Conservation (phyloP, 176 grass and related monocot genomes). For the Eleusine coracana region DNA sequence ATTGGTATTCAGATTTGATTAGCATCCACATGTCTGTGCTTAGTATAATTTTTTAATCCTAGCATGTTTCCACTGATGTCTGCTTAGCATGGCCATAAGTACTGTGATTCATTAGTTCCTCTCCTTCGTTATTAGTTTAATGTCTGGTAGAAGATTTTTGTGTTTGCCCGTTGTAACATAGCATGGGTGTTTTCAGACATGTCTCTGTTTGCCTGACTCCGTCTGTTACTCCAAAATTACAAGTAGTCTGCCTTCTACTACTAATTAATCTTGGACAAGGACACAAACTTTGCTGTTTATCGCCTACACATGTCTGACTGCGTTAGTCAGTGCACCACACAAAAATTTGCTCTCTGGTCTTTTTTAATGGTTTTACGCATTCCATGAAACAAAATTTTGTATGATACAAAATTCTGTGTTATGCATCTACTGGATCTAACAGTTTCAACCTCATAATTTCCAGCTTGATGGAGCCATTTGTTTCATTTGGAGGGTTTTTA, state of each 20-base stretch:
- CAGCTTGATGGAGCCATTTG: constrained; percentile 63
- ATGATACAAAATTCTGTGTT: no score
- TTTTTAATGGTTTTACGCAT: no score
- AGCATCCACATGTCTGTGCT: neutral
- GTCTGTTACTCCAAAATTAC: neutral
- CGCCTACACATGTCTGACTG: no score
- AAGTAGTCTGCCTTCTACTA: neutral
- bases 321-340: no score
- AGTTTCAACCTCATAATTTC: constrained; percentile 34
- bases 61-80: constrained; percentile 14
- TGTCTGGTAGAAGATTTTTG: neutral
- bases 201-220: neutral
- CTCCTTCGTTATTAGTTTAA: constrained; percentile 17
- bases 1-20: no score
- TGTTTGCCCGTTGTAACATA: constrained; percentile 1
- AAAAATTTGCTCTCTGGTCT: no score
- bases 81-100: neutral
- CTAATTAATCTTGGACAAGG: no score
- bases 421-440: constrained; percentile 9
- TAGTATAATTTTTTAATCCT: constrained; percentile 9
- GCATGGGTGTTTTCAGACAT: neutral
- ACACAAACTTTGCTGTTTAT: no score
- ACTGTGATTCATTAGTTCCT: constrained; percentile 6
- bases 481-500: constrained; percentile 70
- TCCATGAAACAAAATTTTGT: no score